Conservation (phyloP, 768 basidiomycete species). For the Tulasnella sp. region DNA sequence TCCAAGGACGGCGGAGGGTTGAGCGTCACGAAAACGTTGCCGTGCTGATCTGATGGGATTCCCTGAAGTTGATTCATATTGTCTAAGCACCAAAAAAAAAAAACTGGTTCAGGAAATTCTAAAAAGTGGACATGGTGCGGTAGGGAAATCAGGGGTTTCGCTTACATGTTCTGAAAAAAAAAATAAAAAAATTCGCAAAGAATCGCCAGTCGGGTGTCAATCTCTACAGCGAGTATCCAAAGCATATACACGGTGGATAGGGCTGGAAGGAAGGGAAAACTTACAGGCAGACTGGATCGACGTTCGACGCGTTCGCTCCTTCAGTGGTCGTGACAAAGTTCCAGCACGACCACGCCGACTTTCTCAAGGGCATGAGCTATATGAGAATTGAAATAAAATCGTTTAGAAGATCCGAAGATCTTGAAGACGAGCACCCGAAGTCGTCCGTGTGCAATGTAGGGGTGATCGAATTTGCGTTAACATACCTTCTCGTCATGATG, state of each 20-base stretch:
- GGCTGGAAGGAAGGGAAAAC: slow-evolving; percentile 21
- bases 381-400: too few species aligned
- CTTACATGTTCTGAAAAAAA: slow-evolving; percentile 35
- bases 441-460: not conserved
- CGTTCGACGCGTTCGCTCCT: slow-evolving; percentile 33
- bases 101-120: not conserved
- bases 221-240: not conserved
- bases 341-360: slow-evolving; percentile 64
- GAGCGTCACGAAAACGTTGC: slow-evolving; percentile 58
- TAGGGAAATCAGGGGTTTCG: not conserved
- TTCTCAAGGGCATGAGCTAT: slow-evolving; percentile 55
- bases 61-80: slow-evolving; percentile 70
- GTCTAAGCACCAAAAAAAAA: slow-evolving; percentile 40
- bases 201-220: too few species aligned
- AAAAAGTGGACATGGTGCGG: not conserved
- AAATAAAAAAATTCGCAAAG: too few species aligned
- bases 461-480: not conserved
- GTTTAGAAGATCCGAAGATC: too few species aligned
- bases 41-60: slow-evolving; percentile 41
- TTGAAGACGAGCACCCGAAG: not conserved
- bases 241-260: slow-evolving; percentile 8
- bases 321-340: slow-evolving; percentile 55
- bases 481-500: slow-evolving; percentile 50
- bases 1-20: slow-evolving; percentile 57
- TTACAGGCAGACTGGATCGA: slow-evolving; percentile 51